Evolutionary conservation across 495 filamentous ascomycete genomes (phyloP).

Genomic region (Jackrogersella multiformis): DNA sequence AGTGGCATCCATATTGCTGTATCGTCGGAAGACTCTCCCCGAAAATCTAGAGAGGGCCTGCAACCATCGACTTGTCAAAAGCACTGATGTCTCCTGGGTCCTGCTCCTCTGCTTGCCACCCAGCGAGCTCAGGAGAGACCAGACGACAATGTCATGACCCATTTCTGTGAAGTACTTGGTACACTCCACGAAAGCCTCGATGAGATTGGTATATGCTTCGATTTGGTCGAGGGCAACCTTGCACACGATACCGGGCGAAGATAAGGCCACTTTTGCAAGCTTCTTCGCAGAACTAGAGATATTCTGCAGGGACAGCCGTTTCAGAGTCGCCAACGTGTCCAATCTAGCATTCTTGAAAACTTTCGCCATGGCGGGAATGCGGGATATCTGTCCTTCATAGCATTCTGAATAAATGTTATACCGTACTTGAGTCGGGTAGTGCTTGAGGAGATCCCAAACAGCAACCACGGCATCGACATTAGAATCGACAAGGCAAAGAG

Average conservation of each 20-base stretch:
- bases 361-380: constrained; percentile 77
- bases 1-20: constrained; percentile 79
- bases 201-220: constrained; percentile 90
- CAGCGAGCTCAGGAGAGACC: constrained; percentile 82
- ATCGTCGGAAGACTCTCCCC: constrained; percentile 85
- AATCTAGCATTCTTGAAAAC: constrained; percentile 78
- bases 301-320: constrained; percentile 85
- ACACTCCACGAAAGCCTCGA: constrained; percentile 91
- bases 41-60: constrained; percentile 84
- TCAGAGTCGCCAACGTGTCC: constrained; percentile 83
- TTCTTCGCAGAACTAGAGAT: constrained; percentile 82
- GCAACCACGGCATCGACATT: constrained; percentile 87
- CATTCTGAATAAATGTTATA: constrained; percentile 95
- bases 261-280: constrained; percentile 85
- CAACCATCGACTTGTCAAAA: constrained; percentile 90
- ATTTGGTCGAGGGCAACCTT: constrained; percentile 85
- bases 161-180: constrained; percentile 91
- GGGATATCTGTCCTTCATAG: constrained; percentile 79
- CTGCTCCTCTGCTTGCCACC: constrained; percentile 78
- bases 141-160: constrained; percentile 91
- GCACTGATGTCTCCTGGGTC: constrained; percentile 78
- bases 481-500: constrained; percentile 80
- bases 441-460: constrained; percentile 80
- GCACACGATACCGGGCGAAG: constrained; percentile 91
- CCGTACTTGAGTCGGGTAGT: constrained; percentile 76